Conservation (phyloP, 2,329 filamentous ascomycete genomes). For the Trichoderma lentiforme region DNA sequence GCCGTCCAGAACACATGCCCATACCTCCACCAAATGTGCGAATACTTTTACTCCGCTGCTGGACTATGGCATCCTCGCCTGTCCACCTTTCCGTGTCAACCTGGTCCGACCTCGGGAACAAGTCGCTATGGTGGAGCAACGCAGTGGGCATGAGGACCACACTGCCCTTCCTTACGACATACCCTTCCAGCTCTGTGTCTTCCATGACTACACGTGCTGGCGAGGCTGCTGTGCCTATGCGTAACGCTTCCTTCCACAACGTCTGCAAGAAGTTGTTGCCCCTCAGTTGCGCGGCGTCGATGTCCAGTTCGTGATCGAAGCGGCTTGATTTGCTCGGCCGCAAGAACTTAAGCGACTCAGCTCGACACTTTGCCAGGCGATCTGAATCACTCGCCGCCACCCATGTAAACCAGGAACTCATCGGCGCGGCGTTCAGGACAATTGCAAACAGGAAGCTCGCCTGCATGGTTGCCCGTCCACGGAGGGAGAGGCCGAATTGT, state of each 20-base stretch:
- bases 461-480: conserved; percentile 1
- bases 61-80: background rate
- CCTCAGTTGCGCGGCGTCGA: background rate
- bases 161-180: conserved; percentile 2
- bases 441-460: conserved; percentile 6
- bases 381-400: background rate
- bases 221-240: background rate
- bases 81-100: conserved; percentile 6
- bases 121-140: background rate
- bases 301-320: background rate
- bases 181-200: conserved; percentile 9
- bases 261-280: background rate
- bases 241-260: conserved; percentile 7
- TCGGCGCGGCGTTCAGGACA: background rate
- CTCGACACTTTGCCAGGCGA: background rate
- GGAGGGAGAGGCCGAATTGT: background rate
- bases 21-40: conserved; percentile 7
- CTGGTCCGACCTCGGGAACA: background rate
- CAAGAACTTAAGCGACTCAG: background rate
- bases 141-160: background rate
- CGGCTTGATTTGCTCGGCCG: background rate
- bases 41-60: background rate
- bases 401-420: background rate
- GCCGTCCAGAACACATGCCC: conserved; percentile 6
- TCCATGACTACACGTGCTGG: conserved; percentile 4